Evolutionary conservation across 768 basidiomycete species (phyloP).

Genomic region (Thelephora ganbajun): DNA sequence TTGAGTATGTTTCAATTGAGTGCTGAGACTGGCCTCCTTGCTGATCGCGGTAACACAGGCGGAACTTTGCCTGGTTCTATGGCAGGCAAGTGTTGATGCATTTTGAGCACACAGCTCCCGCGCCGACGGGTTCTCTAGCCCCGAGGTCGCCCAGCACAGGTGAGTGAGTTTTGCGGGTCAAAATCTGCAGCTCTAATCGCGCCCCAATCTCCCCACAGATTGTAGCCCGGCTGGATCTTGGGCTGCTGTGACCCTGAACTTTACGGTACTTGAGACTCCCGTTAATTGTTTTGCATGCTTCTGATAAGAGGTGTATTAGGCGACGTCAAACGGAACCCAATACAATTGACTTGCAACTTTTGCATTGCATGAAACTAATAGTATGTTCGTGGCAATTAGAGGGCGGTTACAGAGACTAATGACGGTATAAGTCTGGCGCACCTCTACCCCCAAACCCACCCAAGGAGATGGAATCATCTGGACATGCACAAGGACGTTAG

Average conservation of each 20-base stretch:
- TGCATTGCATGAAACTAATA: slow-evolving; percentile 68
- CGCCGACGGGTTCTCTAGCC: slow-evolving; percentile 19
- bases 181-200: not conserved
- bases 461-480: slow-evolving; percentile 56
- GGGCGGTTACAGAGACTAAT: not conserved
- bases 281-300: too few species aligned
- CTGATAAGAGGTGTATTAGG: not conserved
- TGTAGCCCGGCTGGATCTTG: slow-evolving; percentile 61
- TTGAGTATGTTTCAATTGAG: slow-evolving; percentile 30
- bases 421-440: slow-evolving; percentile 51
- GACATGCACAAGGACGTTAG: slow-evolving; percentile 69
- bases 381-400: slow-evolving; percentile 21
- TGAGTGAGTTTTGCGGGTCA: slow-evolving; percentile 17
- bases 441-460: slow-evolving; percentile 68
- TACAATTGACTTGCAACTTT: slow-evolving; percentile 61
- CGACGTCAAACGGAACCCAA: slow-evolving; percentile 20
- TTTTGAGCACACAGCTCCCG: not conserved
- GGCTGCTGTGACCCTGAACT: slow-evolving; percentile 63
- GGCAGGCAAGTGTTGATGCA: slow-evolving; percentile 32
- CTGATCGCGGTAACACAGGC: slow-evolving; percentile 23
- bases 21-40: not conserved
- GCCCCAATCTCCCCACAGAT: slow-evolving; percentile 50
- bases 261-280: slow-evolving; percentile 31
- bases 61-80: slow-evolving; percentile 61
- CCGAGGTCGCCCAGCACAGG: slow-evolving; percentile 52